Conservation (phyloP, 1,139 yeast genomes). For the Torulaspora pretoriensis region DNA sequence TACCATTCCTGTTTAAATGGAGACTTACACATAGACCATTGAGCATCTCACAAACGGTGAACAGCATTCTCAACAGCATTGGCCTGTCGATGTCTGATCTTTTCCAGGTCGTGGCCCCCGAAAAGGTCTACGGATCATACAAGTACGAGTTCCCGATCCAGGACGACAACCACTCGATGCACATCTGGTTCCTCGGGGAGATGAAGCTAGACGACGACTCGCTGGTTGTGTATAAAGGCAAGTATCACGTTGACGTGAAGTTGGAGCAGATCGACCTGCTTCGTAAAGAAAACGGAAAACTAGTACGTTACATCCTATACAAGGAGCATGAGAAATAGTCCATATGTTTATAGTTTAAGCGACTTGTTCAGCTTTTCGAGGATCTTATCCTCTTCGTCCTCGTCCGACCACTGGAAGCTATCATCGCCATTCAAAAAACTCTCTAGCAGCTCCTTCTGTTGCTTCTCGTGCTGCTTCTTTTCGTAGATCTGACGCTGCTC, state of each 20-base stretch:
- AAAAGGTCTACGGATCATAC: slow-evolving; percentile 28
- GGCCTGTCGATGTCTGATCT: slow-evolving; percentile 27
- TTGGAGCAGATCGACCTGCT: slow-evolving; percentile 30
- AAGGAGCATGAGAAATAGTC: slow-evolving; percentile 18
- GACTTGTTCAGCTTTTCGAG: slow-evolving; percentile 16
- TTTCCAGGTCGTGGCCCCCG: slow-evolving; percentile 28
- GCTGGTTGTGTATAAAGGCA: slow-evolving; percentile 30
- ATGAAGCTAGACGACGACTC: slow-evolving; percentile 26
- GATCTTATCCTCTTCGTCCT: slow-evolving; percentile 24
- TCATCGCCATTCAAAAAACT: slow-evolving; percentile 31
- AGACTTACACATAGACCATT: slow-evolving; percentile 28
- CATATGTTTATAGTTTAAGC: slow-evolving; percentile 10
- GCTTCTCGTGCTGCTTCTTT: slow-evolving; percentile 25
- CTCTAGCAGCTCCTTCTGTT: slow-evolving; percentile 29
- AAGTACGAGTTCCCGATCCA: slow-evolving; percentile 31
- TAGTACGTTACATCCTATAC: slow-evolving; percentile 30
- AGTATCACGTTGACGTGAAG: slow-evolving; percentile 32
- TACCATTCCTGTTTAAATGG: slow-evolving; percentile 29
- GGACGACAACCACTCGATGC: slow-evolving; percentile 28
- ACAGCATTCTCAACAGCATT: slow-evolving; percentile 18
- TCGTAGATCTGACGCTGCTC: slow-evolving; percentile 29
- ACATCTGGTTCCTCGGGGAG: slow-evolving; percentile 34
- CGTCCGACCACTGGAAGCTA: slow-evolving; percentile 30
- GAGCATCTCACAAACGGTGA: slow-evolving; percentile 18
- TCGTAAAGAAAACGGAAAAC: slow-evolving; percentile 27